Evolutionary conservation across 2,329 filamentous ascomycete species (phyloP), one percentile per base, ranked within the genome.

Genomic region (Talaromyces sp.): DNA sequence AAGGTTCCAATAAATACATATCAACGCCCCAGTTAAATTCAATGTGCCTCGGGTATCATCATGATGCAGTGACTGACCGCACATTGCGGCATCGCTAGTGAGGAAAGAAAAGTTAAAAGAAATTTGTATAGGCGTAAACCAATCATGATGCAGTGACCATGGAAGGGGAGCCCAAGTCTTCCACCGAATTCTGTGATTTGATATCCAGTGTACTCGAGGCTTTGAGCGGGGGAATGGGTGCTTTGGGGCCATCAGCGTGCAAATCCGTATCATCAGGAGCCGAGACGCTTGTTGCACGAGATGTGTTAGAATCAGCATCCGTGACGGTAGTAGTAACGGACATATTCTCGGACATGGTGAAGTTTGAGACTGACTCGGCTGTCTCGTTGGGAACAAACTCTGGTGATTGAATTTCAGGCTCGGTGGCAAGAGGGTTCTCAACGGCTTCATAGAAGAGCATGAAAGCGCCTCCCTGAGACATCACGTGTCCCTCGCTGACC

Each of bases 401-500:
- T 7, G 54, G 48, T 16, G 51, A 56, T n/a, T 55, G 57, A 10
- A 35, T 22, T 10, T 52, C 47, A 8, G 33, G 20, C 9, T 22
- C 27, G 7, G 24, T 29, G 3, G 49, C 39, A 9, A 44, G 32
- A 2, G 37, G 33, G 5, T 47, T 47, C 4, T 88, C 85, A 20
- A 88, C 76, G 42, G 83, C 84, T 69, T 99, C 93, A 70, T 97
- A 99, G 70, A 97, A 97, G 1, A 97, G 81, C 93, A 99, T 97
- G 68, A 97, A 97, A 0, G 92, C 93, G 1, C 90, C 91, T 0
- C 86, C 86, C 62, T 96, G 87, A 2, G 80, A 81, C 46, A 94
- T 76, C 0, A 96, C 89, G 24, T 82, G 81, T 10, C 86, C 81
- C 68, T 96, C 90, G 17, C 83, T 83, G 20, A 92, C 88, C 58